phyloP scores from a whole-genome alignment of 2,329 filamentous ascomycete species.

The Passalora sequoiae region DNA sequence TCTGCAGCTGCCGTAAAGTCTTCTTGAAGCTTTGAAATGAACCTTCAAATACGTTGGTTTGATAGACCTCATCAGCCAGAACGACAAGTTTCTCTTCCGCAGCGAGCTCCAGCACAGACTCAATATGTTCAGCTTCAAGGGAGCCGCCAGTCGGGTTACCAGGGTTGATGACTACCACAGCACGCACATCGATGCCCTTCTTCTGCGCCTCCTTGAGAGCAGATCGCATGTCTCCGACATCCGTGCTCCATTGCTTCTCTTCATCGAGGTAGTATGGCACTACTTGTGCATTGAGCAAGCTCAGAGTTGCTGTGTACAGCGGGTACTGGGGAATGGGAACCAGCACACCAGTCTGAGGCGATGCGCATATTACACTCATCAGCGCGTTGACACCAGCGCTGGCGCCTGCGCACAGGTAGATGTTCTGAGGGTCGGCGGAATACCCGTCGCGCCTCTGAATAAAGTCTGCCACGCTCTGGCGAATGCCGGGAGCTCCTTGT shows the following conservation, averaged over 20 bases:
- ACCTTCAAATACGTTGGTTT: slow-evolving; percentile 95
- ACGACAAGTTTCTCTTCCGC: slow-evolving; percentile 79
- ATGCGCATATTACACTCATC: slow-evolving; percentile 79
- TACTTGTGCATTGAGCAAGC: slow-evolving; percentile 75
- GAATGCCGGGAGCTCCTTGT: slow-evolving; percentile 78
- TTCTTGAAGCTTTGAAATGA: slow-evolving; percentile 96
- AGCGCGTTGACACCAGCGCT: slow-evolving; percentile 94
- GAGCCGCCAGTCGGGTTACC: slow-evolving; percentile 94
- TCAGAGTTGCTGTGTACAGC: slow-evolving; percentile 88
- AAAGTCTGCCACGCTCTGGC: slow-evolving; percentile 85
- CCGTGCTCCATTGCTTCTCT: slow-evolving; percentile 78
- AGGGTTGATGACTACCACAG: slow-evolving; percentile 96
- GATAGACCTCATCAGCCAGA: slow-evolving; percentile 96
- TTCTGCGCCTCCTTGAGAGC: slow-evolving; percentile 67
- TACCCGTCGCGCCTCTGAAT: slow-evolving; percentile 87
- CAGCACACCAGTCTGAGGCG: slow-evolving; percentile 72
- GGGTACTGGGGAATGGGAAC: slow-evolving; percentile 97
- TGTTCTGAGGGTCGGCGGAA: slow-evolving; percentile 69
- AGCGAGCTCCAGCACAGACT: slow-evolving; percentile 79
- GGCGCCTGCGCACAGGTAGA: slow-evolving; percentile 88
- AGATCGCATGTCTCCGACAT: slow-evolving; percentile 68
- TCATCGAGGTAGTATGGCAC: slow-evolving; percentile 96
- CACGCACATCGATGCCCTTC: slow-evolving; percentile 79
- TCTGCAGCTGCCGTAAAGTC: slow-evolving; percentile 73
- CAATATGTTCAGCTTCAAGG: slow-evolving; percentile 71